Evolutionary conservation across 2,329 filamentous ascomycete species (phyloP).

Genomic region (Ophiostoma sp.): DNA sequence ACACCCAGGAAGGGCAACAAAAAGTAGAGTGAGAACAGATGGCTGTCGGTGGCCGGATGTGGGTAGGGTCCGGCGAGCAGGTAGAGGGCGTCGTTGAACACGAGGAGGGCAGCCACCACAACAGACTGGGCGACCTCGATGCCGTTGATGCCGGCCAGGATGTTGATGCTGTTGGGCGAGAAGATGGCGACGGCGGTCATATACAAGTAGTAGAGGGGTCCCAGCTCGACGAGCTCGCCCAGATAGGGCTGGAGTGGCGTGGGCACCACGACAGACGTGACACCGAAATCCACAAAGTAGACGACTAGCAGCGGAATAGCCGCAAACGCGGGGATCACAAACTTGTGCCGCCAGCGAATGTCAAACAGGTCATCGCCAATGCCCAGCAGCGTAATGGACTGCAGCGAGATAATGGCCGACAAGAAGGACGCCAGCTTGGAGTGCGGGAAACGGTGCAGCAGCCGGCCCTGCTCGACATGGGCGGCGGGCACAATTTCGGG

Average conservation of each 20-base stretch:
- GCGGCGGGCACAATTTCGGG: constrained; percentile 67
- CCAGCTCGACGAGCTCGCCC: constrained; percentile 81
- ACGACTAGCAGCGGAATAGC: constrained; percentile 91
- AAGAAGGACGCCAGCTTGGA: constrained; percentile 96
- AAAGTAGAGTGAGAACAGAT: constrained; percentile 94
- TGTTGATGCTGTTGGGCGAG: constrained; percentile 98
- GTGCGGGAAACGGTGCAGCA: constrained; percentile 90
- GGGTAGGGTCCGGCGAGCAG: constrained; percentile 65
- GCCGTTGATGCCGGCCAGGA: constrained; percentile 98
- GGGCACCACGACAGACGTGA: constrained; percentile 92
- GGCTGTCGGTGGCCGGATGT: constrained; percentile 91
- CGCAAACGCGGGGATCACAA: constrained; percentile 93
- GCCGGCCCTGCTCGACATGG: constrained; percentile 76
- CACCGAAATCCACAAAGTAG: constrained; percentile 98
- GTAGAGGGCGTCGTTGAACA: constrained; percentile 86
- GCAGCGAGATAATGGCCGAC: constrained; percentile 88
- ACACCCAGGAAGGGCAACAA: constrained; percentile 93
- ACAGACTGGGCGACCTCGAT: constrained; percentile 95
- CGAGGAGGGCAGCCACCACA: constrained; percentile 80
- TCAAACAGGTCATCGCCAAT: constrained; percentile 96
- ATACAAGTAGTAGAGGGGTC: constrained; percentile 86
- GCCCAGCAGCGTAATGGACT: constrained; percentile 86
- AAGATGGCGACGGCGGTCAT: constrained; percentile 98
- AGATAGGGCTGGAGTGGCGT: constrained; percentile 80
- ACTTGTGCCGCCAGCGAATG: constrained; percentile 98